These are phyloP conservation scores for Durotheca rogersii DNA, from an alignment of 495 filamentous ascomycete species.

Conservation along the genomic window DNA sequence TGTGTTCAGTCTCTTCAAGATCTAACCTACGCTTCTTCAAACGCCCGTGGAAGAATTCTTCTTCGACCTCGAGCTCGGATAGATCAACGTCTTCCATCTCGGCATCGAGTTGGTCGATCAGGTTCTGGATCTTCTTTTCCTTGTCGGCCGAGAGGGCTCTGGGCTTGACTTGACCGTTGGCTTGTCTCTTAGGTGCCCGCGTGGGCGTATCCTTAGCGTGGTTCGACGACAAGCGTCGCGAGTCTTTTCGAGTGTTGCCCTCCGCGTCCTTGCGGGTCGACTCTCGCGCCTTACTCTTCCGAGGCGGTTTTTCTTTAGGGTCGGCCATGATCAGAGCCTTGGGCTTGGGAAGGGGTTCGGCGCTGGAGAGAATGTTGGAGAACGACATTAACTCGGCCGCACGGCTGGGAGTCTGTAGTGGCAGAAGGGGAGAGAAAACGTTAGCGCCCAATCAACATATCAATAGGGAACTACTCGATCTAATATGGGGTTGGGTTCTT, in stretches of 20 bases:
- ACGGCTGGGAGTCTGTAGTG: constrained; percentile 65
- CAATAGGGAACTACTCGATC: not conserved
- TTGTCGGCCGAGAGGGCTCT: constrained; percentile 62
- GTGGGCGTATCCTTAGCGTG: constrained; percentile 48
- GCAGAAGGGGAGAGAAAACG: constrained; percentile 8
- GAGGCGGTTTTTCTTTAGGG: constrained; percentile 33
- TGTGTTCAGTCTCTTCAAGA: constrained; percentile 55
- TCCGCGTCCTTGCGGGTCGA: constrained; percentile 42
- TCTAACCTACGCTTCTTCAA: constrained; percentile 64
- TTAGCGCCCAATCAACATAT: constrained; percentile 17
- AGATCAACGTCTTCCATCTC: constrained; percentile 68
- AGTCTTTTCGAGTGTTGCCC: constrained; percentile 40
- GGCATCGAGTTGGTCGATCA: constrained; percentile 65
- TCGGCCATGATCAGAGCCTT: constrained; percentile 42
- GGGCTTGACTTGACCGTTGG: constrained; percentile 53
- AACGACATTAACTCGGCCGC: constrained; percentile 87
- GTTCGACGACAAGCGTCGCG: constrained; percentile 45
- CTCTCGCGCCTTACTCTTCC: constrained; percentile 48
- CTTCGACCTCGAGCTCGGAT: constrained; percentile 61
- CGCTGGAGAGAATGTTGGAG: constrained; percentile 80
- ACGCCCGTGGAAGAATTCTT: constrained; percentile 53
- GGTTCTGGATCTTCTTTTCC: constrained; percentile 64
- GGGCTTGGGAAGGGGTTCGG: constrained; percentile 60
- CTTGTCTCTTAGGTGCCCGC: constrained; percentile 52
- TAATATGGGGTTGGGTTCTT: constrained; percentile 27